phyloP scores from a whole-genome alignment of 257 asterid species.

The Capsicum rhomboideum region DNA sequence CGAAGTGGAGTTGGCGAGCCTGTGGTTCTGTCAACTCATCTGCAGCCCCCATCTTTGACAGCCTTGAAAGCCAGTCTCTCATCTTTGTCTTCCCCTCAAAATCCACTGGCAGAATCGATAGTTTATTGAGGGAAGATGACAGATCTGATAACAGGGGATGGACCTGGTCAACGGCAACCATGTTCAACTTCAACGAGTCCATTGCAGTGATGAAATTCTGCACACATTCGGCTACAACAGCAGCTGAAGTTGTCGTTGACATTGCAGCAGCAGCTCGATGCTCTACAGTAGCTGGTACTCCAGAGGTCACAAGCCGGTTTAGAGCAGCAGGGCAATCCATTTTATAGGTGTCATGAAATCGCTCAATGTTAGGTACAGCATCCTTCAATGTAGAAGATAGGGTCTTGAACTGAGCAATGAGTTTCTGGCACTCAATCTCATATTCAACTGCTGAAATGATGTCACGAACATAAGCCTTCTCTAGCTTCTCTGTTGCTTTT shows the following conservation, averaged over 20 bases:
- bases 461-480: constrained; percentile 83
- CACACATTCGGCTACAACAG: constrained; percentile 88
- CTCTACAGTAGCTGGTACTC: constrained; percentile 92
- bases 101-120: constrained; percentile 66
- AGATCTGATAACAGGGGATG: constrained; percentile 81
- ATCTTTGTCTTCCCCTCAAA: constrained; percentile 93
- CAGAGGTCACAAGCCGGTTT: constrained; percentile 65
- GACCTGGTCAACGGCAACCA: constrained; percentile 94
- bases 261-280: constrained; percentile 58
- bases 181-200: constrained; percentile 81
- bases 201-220: constrained; percentile 88
- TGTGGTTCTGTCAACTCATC: constrained; percentile 96
- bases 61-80: constrained; percentile 80
- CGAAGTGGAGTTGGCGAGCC: constrained; percentile 88
- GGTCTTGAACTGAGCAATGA: constrained; percentile 78
- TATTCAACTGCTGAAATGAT: constrained; percentile 51
- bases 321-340: constrained; percentile 81
- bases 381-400: constrained; percentile 69
- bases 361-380: constrained; percentile 65
- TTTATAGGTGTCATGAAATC: constrained; percentile 74
- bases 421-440: constrained; percentile 67
- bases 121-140: constrained; percentile 71
- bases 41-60: constrained; percentile 86
- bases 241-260: constrained; percentile 53
- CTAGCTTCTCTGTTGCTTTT: constrained; percentile 89